A percentile compares a stretch with the other conserved stretches of the same genome.
These are phyloP conservation scores for Penicillium salamii DNA, from an alignment of 495 filamentous ascomycete genomes.

Conservation along the genomic window DNA sequence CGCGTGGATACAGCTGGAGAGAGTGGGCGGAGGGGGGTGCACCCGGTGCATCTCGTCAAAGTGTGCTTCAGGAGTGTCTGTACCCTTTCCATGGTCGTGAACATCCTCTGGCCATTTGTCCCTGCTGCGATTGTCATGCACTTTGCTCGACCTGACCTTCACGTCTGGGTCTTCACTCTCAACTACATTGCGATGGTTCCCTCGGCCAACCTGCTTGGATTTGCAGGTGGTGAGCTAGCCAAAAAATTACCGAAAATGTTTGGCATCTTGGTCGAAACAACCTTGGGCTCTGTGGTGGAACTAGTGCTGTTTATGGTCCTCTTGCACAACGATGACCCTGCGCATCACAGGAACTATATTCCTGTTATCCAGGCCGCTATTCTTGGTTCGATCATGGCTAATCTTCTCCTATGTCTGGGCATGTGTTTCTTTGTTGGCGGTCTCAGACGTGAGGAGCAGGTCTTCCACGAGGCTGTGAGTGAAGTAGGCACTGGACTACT, in stretches of 20 bases:
- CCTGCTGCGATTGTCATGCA: constrained; percentile 64
- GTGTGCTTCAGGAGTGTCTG: constrained; percentile 61
- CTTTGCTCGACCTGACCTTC: constrained; percentile 57
- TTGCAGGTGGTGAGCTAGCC: constrained; percentile 77
- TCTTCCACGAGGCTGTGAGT: constrained; percentile 72
- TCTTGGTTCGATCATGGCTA: constrained; percentile 76
- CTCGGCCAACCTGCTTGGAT: constrained; percentile 82
- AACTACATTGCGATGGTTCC: constrained; percentile 85
- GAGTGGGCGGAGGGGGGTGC: constrained; percentile 59
- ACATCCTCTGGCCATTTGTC: constrained; percentile 74
- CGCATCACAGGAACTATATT: constrained; percentile 40
- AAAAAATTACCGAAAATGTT: constrained; percentile 75
- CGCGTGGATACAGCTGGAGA: constrained; percentile 61
- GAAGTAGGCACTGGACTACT: constrained; percentile 80
- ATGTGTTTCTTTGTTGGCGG: constrained; percentile 78
- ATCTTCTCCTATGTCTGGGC: constrained; percentile 72
- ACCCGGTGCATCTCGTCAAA: constrained; percentile 57
- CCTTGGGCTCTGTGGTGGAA: constrained; percentile 74
- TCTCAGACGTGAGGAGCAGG: constrained; percentile 58
- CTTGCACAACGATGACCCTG: constrained; percentile 35
- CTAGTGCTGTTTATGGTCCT: constrained; percentile 81
- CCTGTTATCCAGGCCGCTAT: constrained; percentile 82
- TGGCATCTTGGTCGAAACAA: constrained; percentile 75
- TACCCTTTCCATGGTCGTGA: constrained; percentile 54
- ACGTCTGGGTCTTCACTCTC: constrained; percentile 65